Conservation (phyloP, 306 rosid genomes). For the Quercus mongolica region DNA sequence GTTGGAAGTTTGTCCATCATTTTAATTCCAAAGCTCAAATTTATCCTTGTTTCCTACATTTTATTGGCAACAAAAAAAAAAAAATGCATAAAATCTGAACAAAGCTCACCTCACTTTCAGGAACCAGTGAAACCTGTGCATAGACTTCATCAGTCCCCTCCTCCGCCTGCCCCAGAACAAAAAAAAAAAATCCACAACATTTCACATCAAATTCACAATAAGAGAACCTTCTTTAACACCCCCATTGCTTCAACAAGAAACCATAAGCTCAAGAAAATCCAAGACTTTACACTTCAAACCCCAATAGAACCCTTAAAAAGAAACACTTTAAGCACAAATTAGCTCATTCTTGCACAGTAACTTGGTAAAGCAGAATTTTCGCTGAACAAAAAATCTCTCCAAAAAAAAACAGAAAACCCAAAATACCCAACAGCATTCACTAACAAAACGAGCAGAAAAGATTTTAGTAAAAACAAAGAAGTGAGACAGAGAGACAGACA, state of each 20-base stretch:
- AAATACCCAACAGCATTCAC: conserved; percentile 19
- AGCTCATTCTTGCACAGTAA: conserved; percentile 9
- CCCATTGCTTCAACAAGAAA: not conserved
- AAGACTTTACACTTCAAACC: not conserved
- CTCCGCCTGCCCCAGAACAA: conserved; percentile 69
- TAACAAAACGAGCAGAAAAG: not conserved
- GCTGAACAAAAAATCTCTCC: not conserved
- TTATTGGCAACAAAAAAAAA: not conserved
- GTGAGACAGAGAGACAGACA: too few species aligned
- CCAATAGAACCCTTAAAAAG: not conserved
- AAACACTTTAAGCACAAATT: not conserved
- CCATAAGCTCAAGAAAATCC: not conserved
- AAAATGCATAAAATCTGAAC: not conserved
- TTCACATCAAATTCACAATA: conserved; percentile 13
- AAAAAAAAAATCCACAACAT: not conserved
- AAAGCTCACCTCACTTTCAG: conserved; percentile 83
- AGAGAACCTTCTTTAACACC: not conserved
- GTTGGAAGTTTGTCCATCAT: not conserved
- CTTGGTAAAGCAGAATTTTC: not conserved
- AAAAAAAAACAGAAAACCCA: not conserved
- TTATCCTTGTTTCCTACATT: conserved; percentile 13
- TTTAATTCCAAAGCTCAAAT: not conserved
- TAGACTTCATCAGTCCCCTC: conserved; percentile 90
- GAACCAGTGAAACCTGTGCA: conserved; percentile 79
- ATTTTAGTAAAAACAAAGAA: too few species aligned